Conservation (phyloP, 768 basidiomycete genomes). For the Lentinula lateritia region DNA sequence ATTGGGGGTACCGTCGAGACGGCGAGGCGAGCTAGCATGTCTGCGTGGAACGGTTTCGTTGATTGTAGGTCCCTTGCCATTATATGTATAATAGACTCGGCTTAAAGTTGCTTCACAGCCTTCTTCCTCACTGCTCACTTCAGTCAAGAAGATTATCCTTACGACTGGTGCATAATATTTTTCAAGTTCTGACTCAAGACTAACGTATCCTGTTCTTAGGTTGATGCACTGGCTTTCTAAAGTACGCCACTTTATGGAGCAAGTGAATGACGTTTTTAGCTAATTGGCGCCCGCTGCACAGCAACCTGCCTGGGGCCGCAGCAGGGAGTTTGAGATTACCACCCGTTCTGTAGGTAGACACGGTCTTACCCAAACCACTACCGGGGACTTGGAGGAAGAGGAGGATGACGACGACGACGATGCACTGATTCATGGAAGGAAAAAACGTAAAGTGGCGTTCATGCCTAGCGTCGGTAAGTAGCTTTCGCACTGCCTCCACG, state of each 20-base stretch:
- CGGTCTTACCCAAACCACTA: slow-evolving; percentile 59
- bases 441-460: slow-evolving; percentile 77
- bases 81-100: neutral
- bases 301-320: slow-evolving; percentile 90
- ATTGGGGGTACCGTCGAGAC: slow-evolving; percentile 88
- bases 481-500: slow-evolving; percentile 9
- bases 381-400: slow-evolving; percentile 79
- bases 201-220: slow-evolving; percentile 34
- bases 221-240: slow-evolving; percentile 88
- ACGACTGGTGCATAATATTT: slow-evolving; percentile 57
- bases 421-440: slow-evolving; percentile 57
- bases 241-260: slow-evolving; percentile 29
- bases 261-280: slow-evolving; percentile 10
- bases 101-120: slow-evolving; percentile 31
- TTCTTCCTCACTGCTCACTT: slow-evolving; percentile 91
- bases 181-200: slow-evolving; percentile 10
- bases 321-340: slow-evolving; percentile 86
- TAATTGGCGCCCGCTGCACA: slow-evolving; percentile 22
- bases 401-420: slow-evolving; percentile 58
- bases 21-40: slow-evolving; percentile 71
- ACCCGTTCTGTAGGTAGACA: slow-evolving; percentile 67
- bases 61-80: slow-evolving; percentile 52
- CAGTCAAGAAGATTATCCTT: slow-evolving; percentile 82
- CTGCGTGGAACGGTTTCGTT: slow-evolving; percentile 86
- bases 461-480: slow-evolving; percentile 75